phyloP scores from a whole-genome alignment of 495 filamentous ascomycete genomes.

The Tuber umbilicatum region DNA sequence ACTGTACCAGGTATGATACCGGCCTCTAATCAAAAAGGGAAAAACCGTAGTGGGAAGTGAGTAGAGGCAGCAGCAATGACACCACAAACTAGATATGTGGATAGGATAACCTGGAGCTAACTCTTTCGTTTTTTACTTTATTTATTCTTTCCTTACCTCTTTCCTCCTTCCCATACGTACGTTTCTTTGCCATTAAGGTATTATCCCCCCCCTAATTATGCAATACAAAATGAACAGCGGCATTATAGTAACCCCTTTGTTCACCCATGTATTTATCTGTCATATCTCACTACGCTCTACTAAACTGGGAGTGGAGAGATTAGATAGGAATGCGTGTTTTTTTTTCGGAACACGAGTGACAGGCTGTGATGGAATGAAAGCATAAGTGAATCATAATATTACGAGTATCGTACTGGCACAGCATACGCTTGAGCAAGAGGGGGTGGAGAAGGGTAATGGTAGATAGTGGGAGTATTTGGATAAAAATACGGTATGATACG shows the following conservation, averaged over 20 bases:
- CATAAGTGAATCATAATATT: not conserved
- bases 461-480: too few relatives aligned
- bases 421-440: not conserved
- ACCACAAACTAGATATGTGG: not conserved
- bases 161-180: not conserved
- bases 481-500: too few relatives aligned
- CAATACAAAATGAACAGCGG: conserved; percentile 21
- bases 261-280: conserved; percentile 20
- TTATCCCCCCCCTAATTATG: conserved; percentile 11
- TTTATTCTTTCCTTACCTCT: not conserved
- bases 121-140: not conserved
- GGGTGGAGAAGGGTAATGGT: not conserved
- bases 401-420: not conserved
- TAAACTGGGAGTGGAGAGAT: conserved; percentile 10
- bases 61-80: not conserved
- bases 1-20: not conserved
- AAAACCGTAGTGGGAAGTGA: not conserved
- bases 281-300: not conserved
- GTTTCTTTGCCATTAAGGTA: not conserved
- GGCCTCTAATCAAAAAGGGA: not conserved
- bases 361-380: not conserved
- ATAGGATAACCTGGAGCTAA: not conserved
- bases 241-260: conserved; percentile 16
- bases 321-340: conserved; percentile 13
- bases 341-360: not conserved